A percentile compares a stretch with the other conserved stretches of the same genome.
These are phyloP conservation scores for Endothia cerciana DNA, from an alignment of 2,329 filamentous ascomycete genomes.

Conservation along the genomic window DNA sequence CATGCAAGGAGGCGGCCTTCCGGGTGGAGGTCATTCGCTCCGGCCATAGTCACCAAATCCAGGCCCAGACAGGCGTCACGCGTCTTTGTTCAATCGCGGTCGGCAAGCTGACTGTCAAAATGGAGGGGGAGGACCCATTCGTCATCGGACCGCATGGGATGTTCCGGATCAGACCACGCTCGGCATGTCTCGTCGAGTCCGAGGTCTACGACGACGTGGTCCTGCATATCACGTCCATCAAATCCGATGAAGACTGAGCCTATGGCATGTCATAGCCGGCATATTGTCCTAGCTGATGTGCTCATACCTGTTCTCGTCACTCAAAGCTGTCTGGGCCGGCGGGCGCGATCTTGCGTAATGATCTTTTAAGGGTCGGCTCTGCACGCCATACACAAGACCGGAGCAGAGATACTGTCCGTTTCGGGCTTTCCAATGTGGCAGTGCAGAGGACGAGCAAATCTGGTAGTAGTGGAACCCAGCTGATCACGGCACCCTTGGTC, in stretches of 20 bases:
- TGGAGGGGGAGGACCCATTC: conserved; percentile 33
- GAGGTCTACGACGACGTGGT: conserved; percentile 33
- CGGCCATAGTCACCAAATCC: conserved; percentile 30
- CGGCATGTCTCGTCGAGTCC: conserved; percentile 31
- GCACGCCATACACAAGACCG: background rate
- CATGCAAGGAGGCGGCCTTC: conserved; percentile 35
- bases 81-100: conserved; percentile 36
- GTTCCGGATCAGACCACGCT: conserved; percentile 33
- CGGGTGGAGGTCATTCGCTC: conserved; percentile 35
- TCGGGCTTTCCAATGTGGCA: background rate
- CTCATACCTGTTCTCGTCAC: background rate
- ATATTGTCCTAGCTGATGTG: background rate
- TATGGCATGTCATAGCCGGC: background rate
- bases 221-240: conserved; percentile 30
- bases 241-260: background rate
- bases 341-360: background rate
- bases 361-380: background rate
- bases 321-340: no score
- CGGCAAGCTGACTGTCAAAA: conserved; percentile 36
- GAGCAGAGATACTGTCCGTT: background rate
- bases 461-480: background rate
- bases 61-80: conserved; percentile 28
- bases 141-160: conserved; percentile 35
- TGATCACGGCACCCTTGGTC: background rate
- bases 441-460: background rate